These are phyloP conservation scores for Phytophthora meadii DNA, from an alignment of 352 stramenopile species.

Conservation along the genomic window DNA sequence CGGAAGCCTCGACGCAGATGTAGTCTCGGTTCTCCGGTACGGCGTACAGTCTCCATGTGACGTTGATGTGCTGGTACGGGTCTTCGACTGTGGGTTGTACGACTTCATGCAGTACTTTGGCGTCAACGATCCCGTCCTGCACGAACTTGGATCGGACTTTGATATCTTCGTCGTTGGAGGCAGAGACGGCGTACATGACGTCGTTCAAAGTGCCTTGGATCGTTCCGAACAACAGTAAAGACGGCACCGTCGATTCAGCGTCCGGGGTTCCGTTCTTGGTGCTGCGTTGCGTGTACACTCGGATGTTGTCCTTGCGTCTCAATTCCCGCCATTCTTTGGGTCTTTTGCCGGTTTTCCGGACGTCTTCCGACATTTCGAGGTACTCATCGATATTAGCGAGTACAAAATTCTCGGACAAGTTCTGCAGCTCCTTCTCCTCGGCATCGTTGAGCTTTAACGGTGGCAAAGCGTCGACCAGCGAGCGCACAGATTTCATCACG, in stretches of 20 bases:
- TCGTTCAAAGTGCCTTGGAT: slow-evolving; percentile 45
- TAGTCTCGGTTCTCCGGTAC: slow-evolving; percentile 43
- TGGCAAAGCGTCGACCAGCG: slow-evolving; percentile 31
- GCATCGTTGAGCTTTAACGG: slow-evolving; percentile 37
- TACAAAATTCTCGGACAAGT: slow-evolving; percentile 33
- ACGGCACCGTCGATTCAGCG: slow-evolving; percentile 16
- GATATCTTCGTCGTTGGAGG: slow-evolving; percentile 38
- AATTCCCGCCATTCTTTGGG: slow-evolving; percentile 42
- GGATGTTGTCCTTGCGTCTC: slow-evolving; percentile 32
- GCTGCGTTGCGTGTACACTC: slow-evolving; percentile 35
- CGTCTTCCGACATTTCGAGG: slow-evolving; percentile 35
- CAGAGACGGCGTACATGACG: slow-evolving; percentile 49
- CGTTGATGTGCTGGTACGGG: slow-evolving; percentile 46
- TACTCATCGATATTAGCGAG: slow-evolving; percentile 48
- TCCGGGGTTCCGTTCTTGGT: slow-evolving; percentile 4
- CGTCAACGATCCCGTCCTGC: slow-evolving; percentile 41
- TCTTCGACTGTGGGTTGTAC: slow-evolving; percentile 25
- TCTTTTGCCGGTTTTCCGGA: slow-evolving; percentile 35
- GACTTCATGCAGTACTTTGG: slow-evolving; percentile 28
- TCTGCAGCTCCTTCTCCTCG: slow-evolving; percentile 30
- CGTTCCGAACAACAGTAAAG: slow-evolving; percentile 30
- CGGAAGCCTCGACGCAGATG: slow-evolving; percentile 50
- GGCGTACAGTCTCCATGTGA: slow-evolving; percentile 44
- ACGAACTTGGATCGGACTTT: slow-evolving; percentile 48
- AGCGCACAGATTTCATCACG: slow-evolving; percentile 21